Base-by-base conservation (phyloP, 192 early-diverging fungal genomes). In the Entomortierella lignicola region DNA sequence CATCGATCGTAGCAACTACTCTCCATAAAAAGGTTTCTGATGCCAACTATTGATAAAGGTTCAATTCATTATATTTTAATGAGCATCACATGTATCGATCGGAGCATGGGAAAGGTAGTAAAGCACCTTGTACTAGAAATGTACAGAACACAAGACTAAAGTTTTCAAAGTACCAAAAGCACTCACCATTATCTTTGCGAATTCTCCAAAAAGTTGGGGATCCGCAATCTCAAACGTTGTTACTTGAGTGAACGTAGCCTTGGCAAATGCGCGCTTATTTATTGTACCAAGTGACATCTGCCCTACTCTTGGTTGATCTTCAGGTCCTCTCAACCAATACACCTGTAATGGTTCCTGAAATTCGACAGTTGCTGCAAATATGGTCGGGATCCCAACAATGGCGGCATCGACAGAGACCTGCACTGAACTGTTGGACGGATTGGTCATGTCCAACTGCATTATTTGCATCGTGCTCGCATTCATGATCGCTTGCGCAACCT, bases 401-500 rank as follows among this genome's bases (percentile, higher is more conserved):
- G 73, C 80, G 11, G 63, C 69, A 34, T 81, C 72, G 17, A 63
- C 59, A 56, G 64, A 67, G 52, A 77, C 72, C 6, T 77, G 59
- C 20, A 77, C 56, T 7, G 48, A 58, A 4, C n/a, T 47, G 27
- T 77, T 65, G 18, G 62, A 65, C 1, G 72, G 72, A 25, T 77
- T 54, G 50, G 82, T 66, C 64, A 85, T 89, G 23, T 81, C 68
- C 56, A 83, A 77, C 7, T 55, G 52, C 0, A 63, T 18, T 18
- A 87, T 72, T 1, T 55, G 31, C 57, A 87, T 81, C 8, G 64
- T 61, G 18, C 83, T 68, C 18, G 77, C 31, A 60, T 88, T 84
- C 60, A 87, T 82, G 30, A 75, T 65, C 17, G 54, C 62, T 66
- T 88, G 84, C 17, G 82, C 80, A 52, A 88, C 72, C 51, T 73